These are phyloP conservation scores for Suhomyces prunicola DNA, from an alignment of 805 yeast species.

Conservation along the genomic window DNA sequence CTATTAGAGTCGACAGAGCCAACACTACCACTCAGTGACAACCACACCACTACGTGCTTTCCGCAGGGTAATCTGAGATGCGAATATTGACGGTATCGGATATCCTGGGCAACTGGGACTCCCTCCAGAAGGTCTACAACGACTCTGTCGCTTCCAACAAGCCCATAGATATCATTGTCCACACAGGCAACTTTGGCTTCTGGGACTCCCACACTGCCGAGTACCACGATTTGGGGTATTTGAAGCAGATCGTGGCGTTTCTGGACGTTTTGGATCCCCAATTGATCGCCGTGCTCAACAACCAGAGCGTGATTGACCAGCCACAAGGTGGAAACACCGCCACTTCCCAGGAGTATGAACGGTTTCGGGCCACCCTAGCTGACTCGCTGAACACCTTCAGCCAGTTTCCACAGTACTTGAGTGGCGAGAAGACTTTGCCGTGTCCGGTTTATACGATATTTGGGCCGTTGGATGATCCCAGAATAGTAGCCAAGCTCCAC, in stretches of 20 bases:
- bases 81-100: constrained; percentile 24
- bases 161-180: constrained; percentile 19
- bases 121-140: constrained; percentile 13
- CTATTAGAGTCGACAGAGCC: neutral
- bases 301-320: constrained; percentile 21
- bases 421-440: constrained; percentile 39
- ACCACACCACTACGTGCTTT: too few species aligned
- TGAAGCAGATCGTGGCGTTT: constrained; percentile 65
- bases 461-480: constrained; percentile 73
- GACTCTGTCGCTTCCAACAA: constrained; percentile 5
- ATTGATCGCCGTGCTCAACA: constrained; percentile 49
- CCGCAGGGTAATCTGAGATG: neutral
- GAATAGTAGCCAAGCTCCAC: constrained; percentile 61
- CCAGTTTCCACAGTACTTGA: constrained; percentile 19
- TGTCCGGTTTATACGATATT: constrained; percentile 76
- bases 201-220: constrained; percentile 56
- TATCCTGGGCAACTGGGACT: constrained; percentile 27
- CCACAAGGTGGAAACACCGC: neutral
- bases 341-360: neutral
- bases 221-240: constrained; percentile 52
- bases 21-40: too few species aligned
- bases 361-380: constrained; percentile 7
- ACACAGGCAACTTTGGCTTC: constrained; percentile 48
- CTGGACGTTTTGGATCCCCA: constrained; percentile 54
- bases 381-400: constrained; percentile 9